A percentile compares a stretch with the other conserved stretches of the same genome.
Evolutionary conservation across 2,329 filamentous ascomycete species (phyloP).

Genomic region (Hymenoscyphus infarciens): DNA sequence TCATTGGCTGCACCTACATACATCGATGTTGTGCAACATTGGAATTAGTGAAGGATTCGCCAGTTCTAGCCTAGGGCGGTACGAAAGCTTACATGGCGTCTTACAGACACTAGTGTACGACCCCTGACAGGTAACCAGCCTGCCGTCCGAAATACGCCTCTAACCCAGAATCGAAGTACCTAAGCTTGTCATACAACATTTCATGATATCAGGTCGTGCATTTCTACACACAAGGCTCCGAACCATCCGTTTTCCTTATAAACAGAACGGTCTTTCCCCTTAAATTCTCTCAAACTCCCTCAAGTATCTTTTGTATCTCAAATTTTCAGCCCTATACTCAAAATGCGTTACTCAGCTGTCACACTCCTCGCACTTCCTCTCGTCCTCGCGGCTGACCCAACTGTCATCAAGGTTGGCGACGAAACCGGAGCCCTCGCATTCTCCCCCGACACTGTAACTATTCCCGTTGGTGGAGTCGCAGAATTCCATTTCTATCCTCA

Average conservation of each 20-base stretch:
- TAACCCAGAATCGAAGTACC: not conserved
- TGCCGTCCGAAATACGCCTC: slow-evolving; percentile 1
- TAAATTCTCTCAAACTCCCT: slow-evolving; percentile 3
- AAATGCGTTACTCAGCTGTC: slow-evolving; percentile 7
- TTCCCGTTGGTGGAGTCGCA: slow-evolving; percentile 47
- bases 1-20: not conserved
- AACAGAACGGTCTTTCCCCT: not conserved
- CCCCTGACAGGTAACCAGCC: not conserved
- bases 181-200: not conserved
- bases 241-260: not conserved
- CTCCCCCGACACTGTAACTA: slow-evolving; percentile 48
- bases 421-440: slow-evolving; percentile 40
- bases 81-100: slow-evolving; percentile 1
- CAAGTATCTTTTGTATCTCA: not conserved
- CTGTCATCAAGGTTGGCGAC: slow-evolving; percentile 34
- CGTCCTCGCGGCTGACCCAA: slow-evolving; percentile 13
- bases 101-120: not conserved
- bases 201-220: slow-evolving; percentile 1
- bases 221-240: not conserved
- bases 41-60: not conserved
- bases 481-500: slow-evolving; percentile 53
- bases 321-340: not conserved
- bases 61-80: not conserved
- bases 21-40: not conserved
- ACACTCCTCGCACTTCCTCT: slow-evolving; percentile 13